These are phyloP conservation scores for Pleurotus eryngii DNA, from an alignment of 768 basidiomycete genomes.

Conservation along the genomic window DNA sequence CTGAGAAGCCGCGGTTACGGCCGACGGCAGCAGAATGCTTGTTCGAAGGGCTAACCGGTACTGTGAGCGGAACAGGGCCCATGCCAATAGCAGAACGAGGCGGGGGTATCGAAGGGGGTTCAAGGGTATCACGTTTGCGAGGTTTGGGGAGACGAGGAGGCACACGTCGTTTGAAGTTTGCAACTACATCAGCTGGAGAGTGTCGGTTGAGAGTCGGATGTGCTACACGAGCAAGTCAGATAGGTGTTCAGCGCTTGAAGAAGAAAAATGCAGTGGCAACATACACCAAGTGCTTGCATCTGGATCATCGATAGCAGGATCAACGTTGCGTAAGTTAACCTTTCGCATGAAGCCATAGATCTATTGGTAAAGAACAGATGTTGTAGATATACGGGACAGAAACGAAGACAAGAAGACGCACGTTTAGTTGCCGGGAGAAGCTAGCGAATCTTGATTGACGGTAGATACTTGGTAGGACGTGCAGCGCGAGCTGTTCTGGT, in stretches of 20 bases:
- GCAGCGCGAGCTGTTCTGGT: conserved; percentile 89
- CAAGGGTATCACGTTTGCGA: conserved; percentile 72
- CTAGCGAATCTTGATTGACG: conserved; percentile 95
- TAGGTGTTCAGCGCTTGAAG: not conserved
- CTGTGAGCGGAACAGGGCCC: conserved; percentile 63
- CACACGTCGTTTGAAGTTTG: conserved; percentile 93
- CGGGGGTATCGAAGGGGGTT: conserved; percentile 67
- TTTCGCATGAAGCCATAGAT: conserved; percentile 99
- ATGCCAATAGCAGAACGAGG: conserved; percentile 75
- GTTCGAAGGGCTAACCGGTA: conserved; percentile 42
- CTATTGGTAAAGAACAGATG: conserved; percentile 38
- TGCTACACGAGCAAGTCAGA: conserved; percentile 39
- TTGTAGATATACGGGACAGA: conserved; percentile 18
- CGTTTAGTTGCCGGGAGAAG: conserved; percentile 97
- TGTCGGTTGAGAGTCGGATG: conserved; percentile 90
- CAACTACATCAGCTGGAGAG: conserved; percentile 85
- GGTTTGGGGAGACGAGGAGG: conserved; percentile 90
- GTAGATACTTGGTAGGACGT: conserved; percentile 91
- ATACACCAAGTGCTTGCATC: conserved; percentile 97
- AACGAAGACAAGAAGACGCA: conserved; percentile 43
- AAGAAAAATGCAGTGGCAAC: conserved; percentile 30
- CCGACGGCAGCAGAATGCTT: conserved; percentile 43
- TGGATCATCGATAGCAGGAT: conserved; percentile 92
- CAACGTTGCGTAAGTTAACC: conserved; percentile 92
- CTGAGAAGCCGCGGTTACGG: conserved; percentile 77